Evolutionary conservation across 2,329 filamentous ascomycete species (phyloP), one percentile per base, ranked within the genome.

Genomic region (Calonectria naviculata): DNA sequence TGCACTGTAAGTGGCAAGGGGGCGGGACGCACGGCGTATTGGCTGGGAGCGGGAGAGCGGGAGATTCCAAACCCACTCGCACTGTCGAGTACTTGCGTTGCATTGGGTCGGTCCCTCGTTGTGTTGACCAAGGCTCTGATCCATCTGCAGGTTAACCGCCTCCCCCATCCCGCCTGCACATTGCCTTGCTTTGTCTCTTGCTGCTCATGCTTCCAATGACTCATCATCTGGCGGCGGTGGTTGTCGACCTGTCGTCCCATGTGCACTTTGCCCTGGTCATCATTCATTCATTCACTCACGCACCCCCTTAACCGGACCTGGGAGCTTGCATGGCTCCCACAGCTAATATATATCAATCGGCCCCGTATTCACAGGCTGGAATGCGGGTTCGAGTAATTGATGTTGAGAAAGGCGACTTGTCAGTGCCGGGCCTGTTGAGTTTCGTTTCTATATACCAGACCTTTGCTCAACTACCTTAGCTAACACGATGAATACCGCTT

Each of bases 381-480:
- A 38, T 54, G 29, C 34, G 41, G 9, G 21, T 24, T 47, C 31
- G 13, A 44, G 31, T 31, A 17, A 28, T 63, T 44, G 28, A 41
- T 67, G 34, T 70, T 56, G 56, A 71, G 46, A 64, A 60, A 70
- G 72, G 68, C 54, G 38, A 64, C 70, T 78, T 68, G 74, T 77
- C 74, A 77, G 73, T 75, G 61, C 73, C 71, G 65, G 70, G 71
- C 68, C 77, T 72, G 71, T 73, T 78, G 49, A 64, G 70, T 67
- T 71, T 75, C 69, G 71, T 68, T 72, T 75, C 71, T 78, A 77
- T 77, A 74, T 74, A 75, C 70, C 73, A 72, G 70, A 65, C 63
- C 69, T 68, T 34, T 61, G 54, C 70, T 71, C 71, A 44, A 71
- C 72, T 72, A 71, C 60, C 65, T 76, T 71, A 58, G 65, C 67